Base-by-base conservation (phyloP, 768 basidiomycete species). In the Naganishia randhawae region DNA sequence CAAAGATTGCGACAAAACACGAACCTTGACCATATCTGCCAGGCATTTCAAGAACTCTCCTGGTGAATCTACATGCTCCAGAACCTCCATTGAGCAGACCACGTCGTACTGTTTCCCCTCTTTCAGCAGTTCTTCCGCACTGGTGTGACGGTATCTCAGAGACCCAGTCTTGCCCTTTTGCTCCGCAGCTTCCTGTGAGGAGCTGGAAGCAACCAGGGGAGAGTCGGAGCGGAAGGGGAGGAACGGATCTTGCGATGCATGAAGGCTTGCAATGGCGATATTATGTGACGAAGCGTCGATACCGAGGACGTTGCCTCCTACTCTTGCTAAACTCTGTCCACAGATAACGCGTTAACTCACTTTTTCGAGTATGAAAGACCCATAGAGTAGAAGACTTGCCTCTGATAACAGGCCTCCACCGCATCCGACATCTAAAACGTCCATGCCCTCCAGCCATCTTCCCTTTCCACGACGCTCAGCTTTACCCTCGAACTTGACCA, bases 41-140 rank as follows among this genome's bases (percentile, higher is more conserved):
- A 92, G 89, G 42, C 88, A 86, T 32, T 85, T 82, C 55, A 99
- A 84, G 79, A 99, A 99, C 8, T 84, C 83, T 7, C 86, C 83
- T 0, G 96, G 94, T 74, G 95, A 88, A 76, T 96, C 90, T 61
- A 99, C 96, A 75, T 99, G 96, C 81, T 99, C 96, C 33, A 99
- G 77, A 9, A 99, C 95, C 79, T 99, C 96, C 91, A 98, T 91
- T 11, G 93, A 90, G 77, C 92, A 96, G 16, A 99, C 93, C 22
- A 93, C 85, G 77, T 98, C 95, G 76, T 88, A 98, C 62, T 85
- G 85, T 16, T 84, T 77, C 5, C 87, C 86, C 13, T 83, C 75
- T 32, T 73, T 71, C 19, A 90, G 80, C 3, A 99, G 84, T 0
- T 83, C 83, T 76, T 97, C 93, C 0, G 89, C 91, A 0, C 89